Conservation (phyloP, 306 rosid genomes). For the Senna tora region DNA sequence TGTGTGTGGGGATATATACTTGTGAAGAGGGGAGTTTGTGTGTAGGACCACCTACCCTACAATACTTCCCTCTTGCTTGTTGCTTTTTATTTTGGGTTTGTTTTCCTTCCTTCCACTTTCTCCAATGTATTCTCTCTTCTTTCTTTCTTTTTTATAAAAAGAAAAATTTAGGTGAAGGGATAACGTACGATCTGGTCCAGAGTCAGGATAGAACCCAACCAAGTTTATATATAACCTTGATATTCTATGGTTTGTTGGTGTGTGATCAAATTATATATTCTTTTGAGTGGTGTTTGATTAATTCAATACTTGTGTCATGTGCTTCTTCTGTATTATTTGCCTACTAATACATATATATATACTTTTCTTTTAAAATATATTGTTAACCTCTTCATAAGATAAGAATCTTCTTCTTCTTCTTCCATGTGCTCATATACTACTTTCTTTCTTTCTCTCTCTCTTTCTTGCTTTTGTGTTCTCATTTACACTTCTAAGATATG, state of each 20-base stretch:
- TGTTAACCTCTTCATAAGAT: conserved; percentile 40
- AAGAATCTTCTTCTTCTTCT: conserved; percentile 49
- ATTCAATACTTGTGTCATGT: conserved; percentile 54
- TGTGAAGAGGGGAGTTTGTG: conserved; percentile 35
- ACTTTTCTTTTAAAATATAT: conserved; percentile 25
- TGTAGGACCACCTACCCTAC: conserved; percentile 54
- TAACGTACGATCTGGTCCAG: too few species aligned
- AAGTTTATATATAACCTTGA: conserved; percentile 36
- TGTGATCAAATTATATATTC: conserved; percentile 33
- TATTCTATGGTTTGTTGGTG: conserved; percentile 53
- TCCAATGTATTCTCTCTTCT: conserved; percentile 27
- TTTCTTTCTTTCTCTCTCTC: not conserved
- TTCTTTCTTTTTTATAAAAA: too few species aligned
- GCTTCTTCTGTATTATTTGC: conserved; percentile 46
- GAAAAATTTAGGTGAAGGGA: too few species aligned
- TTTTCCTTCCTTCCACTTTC: conserved; percentile 38
- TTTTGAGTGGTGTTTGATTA: conserved; percentile 48
- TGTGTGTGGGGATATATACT: conserved; percentile 44
- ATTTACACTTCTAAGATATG: not conserved
- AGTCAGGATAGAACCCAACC: too few species aligned
- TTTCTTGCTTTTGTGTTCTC: not conserved
- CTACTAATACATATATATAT: conserved; percentile 21
- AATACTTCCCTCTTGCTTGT: conserved; percentile 25
- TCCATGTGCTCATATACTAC: conserved; percentile 46
- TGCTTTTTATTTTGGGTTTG: conserved; percentile 48